Evolutionary conservation across 495 filamentous ascomycete genomes (phyloP).

Genomic region (Clohesyomyces aquaticus): DNA sequence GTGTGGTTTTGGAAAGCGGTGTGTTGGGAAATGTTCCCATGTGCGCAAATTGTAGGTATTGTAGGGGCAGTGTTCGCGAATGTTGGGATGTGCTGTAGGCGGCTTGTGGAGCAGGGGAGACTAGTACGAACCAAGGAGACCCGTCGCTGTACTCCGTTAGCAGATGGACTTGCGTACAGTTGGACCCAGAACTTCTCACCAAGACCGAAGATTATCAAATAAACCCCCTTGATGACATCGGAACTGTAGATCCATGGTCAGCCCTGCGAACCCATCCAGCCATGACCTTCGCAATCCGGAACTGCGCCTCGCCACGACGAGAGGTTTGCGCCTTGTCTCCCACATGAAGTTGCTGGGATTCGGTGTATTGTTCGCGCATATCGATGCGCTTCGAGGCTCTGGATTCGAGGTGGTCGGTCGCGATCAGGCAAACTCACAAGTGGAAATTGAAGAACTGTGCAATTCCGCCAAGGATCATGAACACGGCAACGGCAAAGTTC

Average conservation of each 20-base stretch:
- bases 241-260: slow-evolving; percentile 52
- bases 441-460: slow-evolving; percentile 74
- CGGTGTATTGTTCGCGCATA: too few relatives aligned
- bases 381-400: neutral
- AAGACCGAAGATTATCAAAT: slow-evolving; percentile 88
- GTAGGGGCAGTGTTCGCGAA: too few relatives aligned
- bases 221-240: slow-evolving; percentile 75
- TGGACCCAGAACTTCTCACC: slow-evolving; percentile 56
- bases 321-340: neutral
- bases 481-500: slow-evolving; percentile 82
- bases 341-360: neutral
- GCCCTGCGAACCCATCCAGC: neutral
- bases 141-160: slow-evolving; percentile 53
- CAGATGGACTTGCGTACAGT: slow-evolving; percentile 17
- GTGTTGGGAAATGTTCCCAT: neutral
- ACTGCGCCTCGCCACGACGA: neutral
- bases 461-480: slow-evolving; percentile 91
- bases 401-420: slow-evolving; percentile 1
- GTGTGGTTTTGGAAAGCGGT: neutral
- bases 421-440: slow-evolving; percentile 53
- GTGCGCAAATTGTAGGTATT: too few relatives aligned
- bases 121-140: slow-evolving; percentile 55
- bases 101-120: neutral
- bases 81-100: too few relatives aligned
- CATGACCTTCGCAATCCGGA: neutral